A percentile compares a stretch with the other conserved stretches of the same genome.
Conservation (phyloP, 148 eudicot genomes). For the Selenicereus undatus region DNA sequence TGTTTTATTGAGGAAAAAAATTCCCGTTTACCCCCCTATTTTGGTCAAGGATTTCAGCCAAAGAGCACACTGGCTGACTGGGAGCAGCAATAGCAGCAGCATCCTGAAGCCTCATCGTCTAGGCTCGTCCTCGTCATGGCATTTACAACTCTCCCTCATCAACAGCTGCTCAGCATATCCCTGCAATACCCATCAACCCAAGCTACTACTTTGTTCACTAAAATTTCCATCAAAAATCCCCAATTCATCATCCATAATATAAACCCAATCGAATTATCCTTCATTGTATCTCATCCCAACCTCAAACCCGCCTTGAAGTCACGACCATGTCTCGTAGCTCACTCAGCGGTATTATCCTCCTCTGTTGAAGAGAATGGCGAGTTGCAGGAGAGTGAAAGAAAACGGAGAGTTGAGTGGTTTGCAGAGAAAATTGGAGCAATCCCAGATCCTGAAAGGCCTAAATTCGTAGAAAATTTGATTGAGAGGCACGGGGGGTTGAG, state of each 20-base stretch:
- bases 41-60: not conserved
- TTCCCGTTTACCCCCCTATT: too few relatives aligned
- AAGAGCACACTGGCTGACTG: too few relatives aligned
- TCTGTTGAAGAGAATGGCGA: not conserved
- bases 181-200: not conserved
- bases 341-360: slow-evolving; percentile 1
- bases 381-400: slow-evolving; percentile 4
- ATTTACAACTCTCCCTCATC: not conserved
- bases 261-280: not conserved
- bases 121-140: not conserved
- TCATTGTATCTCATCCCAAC: slow-evolving; percentile 12
- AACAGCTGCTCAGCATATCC: not conserved
- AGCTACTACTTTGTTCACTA: not conserved
- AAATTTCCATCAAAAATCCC: not conserved
- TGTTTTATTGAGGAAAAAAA: too few relatives aligned
- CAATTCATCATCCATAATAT: not conserved
- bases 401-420: slow-evolving; percentile 26
- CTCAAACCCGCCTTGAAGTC: not conserved
- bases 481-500: slow-evolving; percentile 24
- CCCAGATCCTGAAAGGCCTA: slow-evolving; percentile 30
- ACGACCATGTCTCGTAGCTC: not conserved
- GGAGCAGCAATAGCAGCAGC: too few relatives aligned
- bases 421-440: slow-evolving; percentile 24
- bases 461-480: slow-evolving; percentile 26
- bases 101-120: slow-evolving; percentile 10